Conservation (phyloP, 345 rosid genomes). For the Passiflora organensis region DNA sequence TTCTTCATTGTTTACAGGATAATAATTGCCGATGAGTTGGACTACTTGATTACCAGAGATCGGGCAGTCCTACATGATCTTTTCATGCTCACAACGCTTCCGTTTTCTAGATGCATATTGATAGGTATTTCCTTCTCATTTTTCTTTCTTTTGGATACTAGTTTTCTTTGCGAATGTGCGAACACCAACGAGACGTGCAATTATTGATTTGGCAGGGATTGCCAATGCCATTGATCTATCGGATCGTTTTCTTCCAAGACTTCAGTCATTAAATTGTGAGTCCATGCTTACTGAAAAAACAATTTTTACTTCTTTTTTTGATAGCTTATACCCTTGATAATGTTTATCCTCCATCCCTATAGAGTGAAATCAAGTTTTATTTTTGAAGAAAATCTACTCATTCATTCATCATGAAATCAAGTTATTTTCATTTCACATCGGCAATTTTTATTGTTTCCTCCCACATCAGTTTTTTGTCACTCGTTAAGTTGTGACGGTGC, state of each 20-base stretch:
- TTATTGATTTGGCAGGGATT: conserved; percentile 46
- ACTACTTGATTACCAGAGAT: conserved; percentile 82
- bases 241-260: conserved; percentile 88
- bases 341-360: too few relatives aligned
- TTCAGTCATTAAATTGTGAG: conserved; percentile 77
- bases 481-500: background rate
- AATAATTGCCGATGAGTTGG: conserved; percentile 83
- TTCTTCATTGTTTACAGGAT: conserved; percentile 39
- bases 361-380: too few relatives aligned
- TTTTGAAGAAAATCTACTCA: too few relatives aligned
- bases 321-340: too few relatives aligned
- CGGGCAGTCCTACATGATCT: conserved; percentile 84
- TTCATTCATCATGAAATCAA: too few relatives aligned
- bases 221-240: conserved; percentile 92
- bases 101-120: conserved; percentile 68
- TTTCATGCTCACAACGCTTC: conserved; percentile 85
- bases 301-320: too few relatives aligned
- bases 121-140: too few relatives aligned
- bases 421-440: too few relatives aligned
- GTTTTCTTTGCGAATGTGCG: too few relatives aligned
- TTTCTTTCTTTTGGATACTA: too few relatives aligned
- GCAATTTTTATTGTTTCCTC: too few relatives aligned
- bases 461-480: too few relatives aligned
- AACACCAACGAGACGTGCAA: background rate
- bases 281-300: conserved; percentile 1